Base-by-base conservation (phyloP, 129 eudicot genomes). In the Lonicera japonica region DNA sequence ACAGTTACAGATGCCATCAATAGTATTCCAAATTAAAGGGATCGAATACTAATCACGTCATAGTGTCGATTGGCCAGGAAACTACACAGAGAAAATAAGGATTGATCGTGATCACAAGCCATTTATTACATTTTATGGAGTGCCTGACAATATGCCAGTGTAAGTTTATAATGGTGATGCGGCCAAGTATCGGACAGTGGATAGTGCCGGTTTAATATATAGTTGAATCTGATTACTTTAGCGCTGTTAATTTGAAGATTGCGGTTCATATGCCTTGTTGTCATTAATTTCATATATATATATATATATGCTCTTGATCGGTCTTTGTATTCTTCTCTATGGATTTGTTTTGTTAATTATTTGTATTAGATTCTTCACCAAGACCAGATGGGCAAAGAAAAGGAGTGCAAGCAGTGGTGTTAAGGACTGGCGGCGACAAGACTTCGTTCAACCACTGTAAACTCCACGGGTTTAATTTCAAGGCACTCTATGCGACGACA, bases 391-490 rank as follows among this genome's bases (percentile, higher is more conserved):
- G 84, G 0, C 66, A 61, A 67, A 73, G 41, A 36, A 17, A 58
- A 60, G 80, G 77, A 36, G 73, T 75, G 5, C 96, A 88, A 59
- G 96, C 92, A 5, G 82, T 60, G 47, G 92, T 94, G 20, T 11
- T 88, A 72, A 84, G 94, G 50, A 73, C 76, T 2, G 71, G 75
- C 17, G 92, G 92, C 10, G 89, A 81, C 63, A 73, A 60, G 72
- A 78, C 96, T 1, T 25, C 96, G 8, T 81, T 88, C 53, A 81
- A 81, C 43, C 81, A 84, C 45, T 81, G 86, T 21, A 76, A 67
- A 71, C 63, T 88, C 40, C 22, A 57, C n/a, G 96, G 96, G 25
- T 88, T n/a, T n/a, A n/a, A n/a, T n/a, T 73, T 79, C 96, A 88
- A 58, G 96, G 81, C 67, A 88, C 96, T 0, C 54, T 88, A 16